A percentile compares a stretch with the other conserved stretches of the same genome.
Evolutionary conservation across 1,139 yeast genomes (phyloP).

Genomic region (Suhomyces taliae): DNA sequence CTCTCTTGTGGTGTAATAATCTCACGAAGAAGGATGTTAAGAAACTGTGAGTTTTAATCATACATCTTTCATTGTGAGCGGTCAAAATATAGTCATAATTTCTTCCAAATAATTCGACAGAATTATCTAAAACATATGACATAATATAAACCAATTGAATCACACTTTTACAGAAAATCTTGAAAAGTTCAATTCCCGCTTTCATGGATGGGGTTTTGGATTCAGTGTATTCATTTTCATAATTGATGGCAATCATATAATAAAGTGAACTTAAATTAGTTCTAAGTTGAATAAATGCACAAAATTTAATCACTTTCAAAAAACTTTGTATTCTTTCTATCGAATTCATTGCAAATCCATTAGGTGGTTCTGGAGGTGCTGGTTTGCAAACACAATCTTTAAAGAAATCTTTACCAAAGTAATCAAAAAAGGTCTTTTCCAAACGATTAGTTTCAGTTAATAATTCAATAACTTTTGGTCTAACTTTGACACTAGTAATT

Average conservation of each 20-base stretch:
- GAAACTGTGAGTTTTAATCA: conserved; percentile 46
- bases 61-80: conserved; percentile 40
- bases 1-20: conserved; percentile 41
- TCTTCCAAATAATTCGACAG: conserved; percentile 44
- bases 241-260: conserved; percentile 44
- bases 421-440: conserved; percentile 37
- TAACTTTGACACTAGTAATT: conserved; percentile 29
- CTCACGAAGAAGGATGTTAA: conserved; percentile 44
- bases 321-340: conserved; percentile 12
- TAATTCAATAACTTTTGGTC: conserved; percentile 41
- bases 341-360: conserved; percentile 17
- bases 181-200: conserved; percentile 47
- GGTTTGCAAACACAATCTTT: conserved; percentile 42
- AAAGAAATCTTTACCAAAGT: conserved; percentile 48
- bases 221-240: conserved; percentile 35
- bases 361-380: conserved; percentile 18
- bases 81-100: conserved; percentile 43
- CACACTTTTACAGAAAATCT: conserved; percentile 44
- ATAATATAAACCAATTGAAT: conserved; percentile 47
- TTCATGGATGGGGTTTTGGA: conserved; percentile 34
- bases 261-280: conserved; percentile 47
- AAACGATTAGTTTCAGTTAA: conserved; percentile 39
- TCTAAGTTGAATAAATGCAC: conserved; percentile 38
- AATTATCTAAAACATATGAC: conserved; percentile 46
- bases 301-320: conserved; percentile 38